Conservation (phyloP, 2,329 filamentous ascomycete species). For the Aspergillus aculeatinus region DNA sequence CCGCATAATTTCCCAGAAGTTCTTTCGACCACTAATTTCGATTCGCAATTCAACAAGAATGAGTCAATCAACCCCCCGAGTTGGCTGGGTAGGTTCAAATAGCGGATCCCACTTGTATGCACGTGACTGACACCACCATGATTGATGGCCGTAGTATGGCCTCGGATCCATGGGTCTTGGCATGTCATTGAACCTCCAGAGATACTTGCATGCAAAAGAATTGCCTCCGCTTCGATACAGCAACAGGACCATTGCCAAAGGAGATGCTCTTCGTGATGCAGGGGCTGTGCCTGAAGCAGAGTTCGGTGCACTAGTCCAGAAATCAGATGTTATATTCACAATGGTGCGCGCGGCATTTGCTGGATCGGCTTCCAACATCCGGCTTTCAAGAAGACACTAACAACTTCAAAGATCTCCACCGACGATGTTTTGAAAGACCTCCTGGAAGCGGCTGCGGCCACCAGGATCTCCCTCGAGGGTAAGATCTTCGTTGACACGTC, state of each 20-base stretch:
- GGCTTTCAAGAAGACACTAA: too few relatives aligned
- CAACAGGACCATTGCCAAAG: conserved; percentile 5
- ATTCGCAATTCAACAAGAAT: too few relatives aligned
- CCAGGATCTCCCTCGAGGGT: conserved; percentile 13
- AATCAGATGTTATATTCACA: conserved; percentile 2
- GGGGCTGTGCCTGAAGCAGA: background rate
- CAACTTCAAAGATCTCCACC: background rate
- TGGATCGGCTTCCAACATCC: too few relatives aligned
- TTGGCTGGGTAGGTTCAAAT: background rate
- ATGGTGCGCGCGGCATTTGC: background rate
- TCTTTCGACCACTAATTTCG: too few relatives aligned
- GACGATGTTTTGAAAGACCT: conserved; percentile 1
- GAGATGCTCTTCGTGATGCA: background rate
- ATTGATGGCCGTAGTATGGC: conserved; percentile 24
- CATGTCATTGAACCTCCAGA: conserved; percentile 54
- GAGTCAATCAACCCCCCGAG: background rate
- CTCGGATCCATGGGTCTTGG: conserved; percentile 54
- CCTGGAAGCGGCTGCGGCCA: conserved; percentile 39
- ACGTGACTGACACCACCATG: too few relatives aligned
- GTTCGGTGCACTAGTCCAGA: background rate
- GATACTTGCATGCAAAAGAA: conserved; percentile 30
- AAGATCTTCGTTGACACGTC: conserved; percentile 53
- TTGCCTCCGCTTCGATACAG: conserved; percentile 39
- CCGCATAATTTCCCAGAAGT: too few relatives aligned
- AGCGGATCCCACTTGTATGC: too few relatives aligned